These are phyloP conservation scores for Podospora pseudocomata DNA, from an alignment of 495 filamentous ascomycete species.

Conservation along the genomic window DNA sequence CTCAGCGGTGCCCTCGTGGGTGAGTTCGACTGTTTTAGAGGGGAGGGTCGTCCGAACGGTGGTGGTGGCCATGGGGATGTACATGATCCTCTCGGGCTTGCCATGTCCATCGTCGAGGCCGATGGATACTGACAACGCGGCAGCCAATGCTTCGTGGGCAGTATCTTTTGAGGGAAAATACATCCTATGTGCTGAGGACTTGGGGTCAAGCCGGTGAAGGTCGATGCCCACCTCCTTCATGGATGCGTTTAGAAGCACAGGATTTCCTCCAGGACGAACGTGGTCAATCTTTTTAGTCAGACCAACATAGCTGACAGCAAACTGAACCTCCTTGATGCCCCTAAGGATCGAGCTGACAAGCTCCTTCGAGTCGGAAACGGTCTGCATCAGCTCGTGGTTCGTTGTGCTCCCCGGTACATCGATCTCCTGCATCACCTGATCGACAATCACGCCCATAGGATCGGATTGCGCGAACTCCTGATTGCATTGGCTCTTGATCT, in stretches of 20 bases:
- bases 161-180: slow-evolving; percentile 93
- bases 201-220: slow-evolving; percentile 86
- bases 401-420: slow-evolving; percentile 63
- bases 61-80: slow-evolving; percentile 96
- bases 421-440: slow-evolving; percentile 74
- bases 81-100: slow-evolving; percentile 80
- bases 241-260: slow-evolving; percentile 76
- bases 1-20: slow-evolving; percentile 66
- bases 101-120: slow-evolving; percentile 84
- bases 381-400: slow-evolving; percentile 73
- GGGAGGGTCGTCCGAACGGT: slow-evolving; percentile 93
- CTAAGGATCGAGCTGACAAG: slow-evolving; percentile 85
- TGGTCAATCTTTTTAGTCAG: slow-evolving; percentile 71
- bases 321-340: slow-evolving; percentile 93
- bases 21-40: slow-evolving; percentile 84
- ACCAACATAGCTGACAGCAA: slow-evolving; percentile 89
- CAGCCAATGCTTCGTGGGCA: slow-evolving; percentile 90
- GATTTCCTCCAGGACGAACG: slow-evolving; percentile 59
- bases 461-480: slow-evolving; percentile 30
- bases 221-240: slow-evolving; percentile 97
- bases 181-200: slow-evolving; percentile 95
- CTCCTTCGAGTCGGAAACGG: slow-evolving; percentile 88
- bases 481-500: slow-evolving; percentile 30
- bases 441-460: slow-evolving; percentile 60
- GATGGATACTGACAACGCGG: slow-evolving; percentile 86